These are phyloP conservation scores for Aegle marmelos DNA, from an alignment of 345 rosid genomes.

Conservation along the genomic window DNA sequence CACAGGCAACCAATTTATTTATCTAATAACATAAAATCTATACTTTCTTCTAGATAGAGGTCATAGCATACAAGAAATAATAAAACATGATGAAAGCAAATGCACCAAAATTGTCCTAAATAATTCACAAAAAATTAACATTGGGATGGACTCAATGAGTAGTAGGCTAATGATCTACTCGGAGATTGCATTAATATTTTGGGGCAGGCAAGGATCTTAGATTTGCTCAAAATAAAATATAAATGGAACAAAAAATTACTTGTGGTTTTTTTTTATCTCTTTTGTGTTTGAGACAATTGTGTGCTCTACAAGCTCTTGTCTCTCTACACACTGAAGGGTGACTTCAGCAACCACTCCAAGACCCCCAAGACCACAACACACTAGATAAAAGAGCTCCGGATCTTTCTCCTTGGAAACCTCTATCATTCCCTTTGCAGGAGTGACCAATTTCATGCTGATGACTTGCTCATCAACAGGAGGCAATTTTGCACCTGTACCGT, in stretches of 20 bases:
- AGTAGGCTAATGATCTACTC: conserved; percentile 1
- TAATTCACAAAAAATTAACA: background rate
- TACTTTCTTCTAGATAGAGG: background rate
- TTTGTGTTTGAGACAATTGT: conserved; percentile 67
- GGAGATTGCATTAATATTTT: background rate
- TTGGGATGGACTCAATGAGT: background rate
- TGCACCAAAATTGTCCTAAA: conserved; percentile 3
- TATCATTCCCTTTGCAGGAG: conserved; percentile 92
- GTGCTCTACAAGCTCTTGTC: conserved; percentile 93
- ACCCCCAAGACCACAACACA: conserved; percentile 93
- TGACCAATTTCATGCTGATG: conserved; percentile 84
- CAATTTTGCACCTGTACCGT: conserved; percentile 92
- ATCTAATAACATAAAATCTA: background rate
- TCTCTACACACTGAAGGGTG: conserved; percentile 87
- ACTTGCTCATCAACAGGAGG: conserved; percentile 98
- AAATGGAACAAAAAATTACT: conserved; percentile 38
- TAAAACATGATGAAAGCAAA: background rate
- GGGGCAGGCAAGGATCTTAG: background rate
- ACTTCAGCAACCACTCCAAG: conserved; percentile 99
- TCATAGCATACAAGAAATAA: background rate
- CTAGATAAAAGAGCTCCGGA: conserved; percentile 86
- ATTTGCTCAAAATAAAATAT: background rate
- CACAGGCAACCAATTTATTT: background rate
- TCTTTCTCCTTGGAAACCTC: conserved; percentile 84
- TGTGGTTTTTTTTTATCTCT: conserved; percentile 90